phyloP scores from a whole-genome alignment of 1,284 basidiomycete genomes.

The Moniliophthora roreri region DNA sequence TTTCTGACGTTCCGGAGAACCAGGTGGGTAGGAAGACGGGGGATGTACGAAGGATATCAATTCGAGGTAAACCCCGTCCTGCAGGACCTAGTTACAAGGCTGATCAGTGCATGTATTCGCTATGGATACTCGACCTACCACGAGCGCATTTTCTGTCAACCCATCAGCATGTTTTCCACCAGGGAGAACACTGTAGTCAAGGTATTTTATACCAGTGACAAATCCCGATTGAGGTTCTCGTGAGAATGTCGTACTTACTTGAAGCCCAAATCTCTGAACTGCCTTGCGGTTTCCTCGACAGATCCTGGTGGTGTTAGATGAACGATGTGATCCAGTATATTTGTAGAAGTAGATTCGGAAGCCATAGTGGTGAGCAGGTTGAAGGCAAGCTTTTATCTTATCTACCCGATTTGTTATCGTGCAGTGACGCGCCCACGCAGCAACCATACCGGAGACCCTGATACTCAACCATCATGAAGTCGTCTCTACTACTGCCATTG shows the following conservation, averaged over 20 bases:
- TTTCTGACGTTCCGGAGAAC: slow-evolving; percentile 38
- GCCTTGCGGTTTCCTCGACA: slow-evolving; percentile 45
- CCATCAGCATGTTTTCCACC: slow-evolving; percentile 67
- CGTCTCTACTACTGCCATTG: slow-evolving; percentile 19
- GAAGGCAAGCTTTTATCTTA: neutral
- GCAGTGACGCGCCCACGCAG: neutral
- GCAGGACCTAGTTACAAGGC: slow-evolving; percentile 43
- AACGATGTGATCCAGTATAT: slow-evolving; percentile 64
- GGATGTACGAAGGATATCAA: slow-evolving; percentile 63
- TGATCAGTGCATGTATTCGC: neutral
- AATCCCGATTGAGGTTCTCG: neutral
- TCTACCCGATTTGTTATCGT: neutral
- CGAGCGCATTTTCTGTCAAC: slow-evolving; percentile 60
- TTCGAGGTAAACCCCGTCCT: slow-evolving; percentile 65
- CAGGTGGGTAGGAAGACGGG: slow-evolving; percentile 47
- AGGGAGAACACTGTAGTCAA: slow-evolving; percentile 47
- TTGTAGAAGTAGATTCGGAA: slow-evolving; percentile 33
- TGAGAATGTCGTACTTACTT: slow-evolving; percentile 36
- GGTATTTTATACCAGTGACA: neutral
- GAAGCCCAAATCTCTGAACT: slow-evolving; percentile 65
- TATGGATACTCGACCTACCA: slow-evolving; percentile 39
- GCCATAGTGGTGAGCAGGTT: no score
- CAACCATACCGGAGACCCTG: slow-evolving; percentile 3
- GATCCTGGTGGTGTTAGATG: slow-evolving; percentile 64
- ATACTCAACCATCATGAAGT: slow-evolving; percentile 25